phyloP scores from a whole-genome alignment of 2,329 filamentous ascomycete genomes.

The Colletotrichum sp. region DNA sequence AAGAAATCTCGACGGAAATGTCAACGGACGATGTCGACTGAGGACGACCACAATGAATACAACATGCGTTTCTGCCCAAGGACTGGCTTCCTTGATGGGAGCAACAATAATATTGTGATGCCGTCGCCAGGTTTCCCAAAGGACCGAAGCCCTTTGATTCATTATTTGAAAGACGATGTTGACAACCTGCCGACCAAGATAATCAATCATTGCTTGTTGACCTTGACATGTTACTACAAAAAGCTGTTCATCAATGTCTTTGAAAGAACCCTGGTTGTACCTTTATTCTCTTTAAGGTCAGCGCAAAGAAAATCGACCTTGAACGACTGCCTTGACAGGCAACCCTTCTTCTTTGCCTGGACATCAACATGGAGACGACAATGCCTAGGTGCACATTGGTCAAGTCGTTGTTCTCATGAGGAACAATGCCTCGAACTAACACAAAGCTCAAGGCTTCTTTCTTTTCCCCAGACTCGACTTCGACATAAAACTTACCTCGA shows the following conservation, averaged over 20 bases:
- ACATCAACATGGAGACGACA: not conserved
- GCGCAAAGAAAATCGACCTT: not conserved
- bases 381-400: not conserved
- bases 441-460: not conserved
- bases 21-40: no score
- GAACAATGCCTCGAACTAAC: not conserved
- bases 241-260: not conserved
- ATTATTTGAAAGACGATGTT: no score
- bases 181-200: no score
- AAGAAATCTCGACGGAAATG: no score
- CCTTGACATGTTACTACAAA: not conserved
- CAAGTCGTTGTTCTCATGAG: not conserved
- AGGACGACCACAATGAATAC: no score
- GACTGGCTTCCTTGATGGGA: no score
- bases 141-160: no score
- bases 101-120: no score
- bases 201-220: no score
- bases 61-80: no score
- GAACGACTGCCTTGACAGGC: not conserved
- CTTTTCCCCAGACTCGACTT: not conserved
- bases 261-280: not conserved
- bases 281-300: not conserved
- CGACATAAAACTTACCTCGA: not conserved
- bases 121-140: no score
- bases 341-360: not conserved